Conservation (phyloP, 2,329 filamentous ascomycete genomes). For the Corniculantispora saksenae region DNA sequence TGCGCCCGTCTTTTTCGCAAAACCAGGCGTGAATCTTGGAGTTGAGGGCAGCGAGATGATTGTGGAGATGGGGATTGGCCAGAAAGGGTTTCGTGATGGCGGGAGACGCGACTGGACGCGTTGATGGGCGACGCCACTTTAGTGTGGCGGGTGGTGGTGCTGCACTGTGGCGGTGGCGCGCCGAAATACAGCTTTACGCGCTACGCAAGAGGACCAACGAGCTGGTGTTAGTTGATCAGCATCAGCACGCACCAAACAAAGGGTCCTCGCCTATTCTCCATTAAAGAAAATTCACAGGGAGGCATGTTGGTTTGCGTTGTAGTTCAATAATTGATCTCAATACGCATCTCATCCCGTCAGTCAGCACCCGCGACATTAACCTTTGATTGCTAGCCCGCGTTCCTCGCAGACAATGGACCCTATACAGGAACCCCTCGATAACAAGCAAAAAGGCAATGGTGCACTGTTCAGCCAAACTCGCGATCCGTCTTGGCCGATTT, state of each 20-base stretch:
- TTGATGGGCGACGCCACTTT: constrained; percentile 24
- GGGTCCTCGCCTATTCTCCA: background rate
- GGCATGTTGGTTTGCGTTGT: background rate
- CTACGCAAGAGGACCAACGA: background rate
- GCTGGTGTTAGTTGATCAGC: background rate
- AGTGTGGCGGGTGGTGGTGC: background rate
- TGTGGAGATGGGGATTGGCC: constrained; percentile 8
- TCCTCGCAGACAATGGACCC: background rate
- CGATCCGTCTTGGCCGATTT: background rate
- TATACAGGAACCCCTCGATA: background rate
- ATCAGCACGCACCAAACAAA: background rate
- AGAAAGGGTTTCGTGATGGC: constrained; percentile 2
- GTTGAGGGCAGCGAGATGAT: constrained; percentile 4
- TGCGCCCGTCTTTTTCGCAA: background rate
- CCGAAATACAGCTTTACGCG: constrained; percentile 11
- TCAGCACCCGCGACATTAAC: background rate
- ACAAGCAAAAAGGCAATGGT: background rate
- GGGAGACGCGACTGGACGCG: constrained; percentile 39
- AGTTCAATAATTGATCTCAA: background rate
- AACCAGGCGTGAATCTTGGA: background rate
- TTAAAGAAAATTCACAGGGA: background rate
- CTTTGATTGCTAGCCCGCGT: background rate
- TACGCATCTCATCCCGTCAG: background rate
- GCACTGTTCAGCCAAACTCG: background rate
- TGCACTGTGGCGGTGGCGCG: background rate